Conservation (phyloP, 768 basidiomycete species). For the Calocera viscosa region DNA sequence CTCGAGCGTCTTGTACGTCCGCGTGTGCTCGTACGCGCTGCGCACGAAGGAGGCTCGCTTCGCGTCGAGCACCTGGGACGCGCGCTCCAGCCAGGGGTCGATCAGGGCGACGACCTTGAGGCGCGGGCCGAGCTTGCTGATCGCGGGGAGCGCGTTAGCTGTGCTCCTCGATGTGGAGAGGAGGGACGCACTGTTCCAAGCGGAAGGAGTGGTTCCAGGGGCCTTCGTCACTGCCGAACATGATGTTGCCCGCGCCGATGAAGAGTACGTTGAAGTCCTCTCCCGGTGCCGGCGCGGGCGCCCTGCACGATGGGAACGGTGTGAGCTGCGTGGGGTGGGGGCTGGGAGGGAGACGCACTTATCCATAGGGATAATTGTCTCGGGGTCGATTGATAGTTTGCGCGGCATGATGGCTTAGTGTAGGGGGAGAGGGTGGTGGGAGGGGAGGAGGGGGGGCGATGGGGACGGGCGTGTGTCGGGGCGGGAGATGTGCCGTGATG, state of each 20-base stretch:
- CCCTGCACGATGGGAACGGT: slow-evolving; percentile 21
- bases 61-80: slow-evolving; percentile 58
- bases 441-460: background rate
- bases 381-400: slow-evolving; percentile 64
- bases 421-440: background rate
- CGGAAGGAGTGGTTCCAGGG: slow-evolving; percentile 92
- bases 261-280: slow-evolving; percentile 89
- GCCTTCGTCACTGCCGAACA: slow-evolving; percentile 87
- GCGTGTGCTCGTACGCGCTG: slow-evolving; percentile 83
- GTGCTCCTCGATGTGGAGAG: slow-evolving; percentile 8
- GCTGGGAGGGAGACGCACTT: slow-evolving; percentile 36
- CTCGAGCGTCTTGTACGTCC: slow-evolving; percentile 69
- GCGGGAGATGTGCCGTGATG: background rate
- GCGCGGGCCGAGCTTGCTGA: slow-evolving; percentile 83
- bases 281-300: slow-evolving; percentile 29
- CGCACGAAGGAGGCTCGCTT: slow-evolving; percentile 90
- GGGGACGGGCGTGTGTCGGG: background rate
- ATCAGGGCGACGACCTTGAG: slow-evolving; percentile 92
- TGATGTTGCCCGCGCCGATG: slow-evolving; percentile 93
- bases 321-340: slow-evolving; percentile 7
- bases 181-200: slow-evolving; percentile 58
- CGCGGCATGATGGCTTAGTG: slow-evolving; percentile 31
- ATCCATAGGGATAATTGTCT: slow-evolving; percentile 65
- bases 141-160: too few species aligned
- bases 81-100: slow-evolving; percentile 78